Evolutionary conservation across 768 basidiomycete species (phyloP), one percentile per base, ranked within the genome.

Genomic region (Trametes cinnabarina): DNA sequence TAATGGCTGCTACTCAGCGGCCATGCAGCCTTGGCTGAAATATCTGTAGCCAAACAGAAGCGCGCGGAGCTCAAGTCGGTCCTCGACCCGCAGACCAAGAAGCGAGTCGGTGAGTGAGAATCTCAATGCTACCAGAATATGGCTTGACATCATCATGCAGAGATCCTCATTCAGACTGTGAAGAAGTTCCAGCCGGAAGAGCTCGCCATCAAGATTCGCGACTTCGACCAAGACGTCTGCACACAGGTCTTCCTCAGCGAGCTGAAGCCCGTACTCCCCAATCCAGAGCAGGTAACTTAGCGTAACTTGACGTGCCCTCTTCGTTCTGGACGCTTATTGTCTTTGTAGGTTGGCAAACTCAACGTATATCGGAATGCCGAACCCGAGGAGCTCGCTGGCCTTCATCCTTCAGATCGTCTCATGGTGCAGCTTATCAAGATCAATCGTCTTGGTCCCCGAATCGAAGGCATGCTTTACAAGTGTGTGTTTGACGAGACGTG

Each of bases 381-480:
- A 58, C 81, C 86, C 12, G 90, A 87, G 65, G 94, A 97, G 63
- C 83, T 99, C 12, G 87, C 85, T 40, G 84, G 83, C 28, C 78
- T 99, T n/a, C 95, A 98, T 72, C 87, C 90, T 19, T 90, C 97
- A 17, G 97, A 99, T 74, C 86, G 97, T 30, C 82, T 99, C 46
- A 94, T 99, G 92, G 94, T 99, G 23, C 90, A 95, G 61, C 79
- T 98, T 35, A 97, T 98, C 66, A 93, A 97, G 71, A 94, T 98
- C 25, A 85, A 96, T 41, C 87, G 93, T 34, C 78, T 99, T 10
- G 82, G 80, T 10, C 90, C 92, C 44, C 85, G 97, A 10, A 87
- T 98, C 58, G 86, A 96, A 66, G 88, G 92, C n/a, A 98, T 99
- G 97, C 78, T 97, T 32, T 98, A 94, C 70, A 88, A 88, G 66